Evolutionary conservation across 805 yeast genomes (phyloP), one percentile per base, ranked within the genome.

Genomic region (Komagataella phaffii): DNA sequence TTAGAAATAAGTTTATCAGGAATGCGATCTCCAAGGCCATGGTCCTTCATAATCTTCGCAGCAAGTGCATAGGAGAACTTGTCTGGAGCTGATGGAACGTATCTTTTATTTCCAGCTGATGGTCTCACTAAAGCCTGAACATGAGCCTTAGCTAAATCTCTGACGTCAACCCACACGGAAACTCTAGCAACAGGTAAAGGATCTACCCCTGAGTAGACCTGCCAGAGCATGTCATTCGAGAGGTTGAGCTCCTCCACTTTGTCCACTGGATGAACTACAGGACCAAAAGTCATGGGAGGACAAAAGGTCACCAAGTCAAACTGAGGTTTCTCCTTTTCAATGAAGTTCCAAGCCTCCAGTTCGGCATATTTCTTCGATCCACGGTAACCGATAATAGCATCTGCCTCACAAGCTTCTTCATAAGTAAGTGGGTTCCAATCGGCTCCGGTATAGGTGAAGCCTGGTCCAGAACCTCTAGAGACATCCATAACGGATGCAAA

Each of bases 341-440:
- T 52, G 51, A 63, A 69, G 2, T 69, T 65, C 76, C 76, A 72
- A 1, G 73, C 75, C 7, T 69, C 69, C 52, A 61, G 62, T 58
- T 72, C 75, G 12, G 74, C 74, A 58, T 64, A 66, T 14, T 64
- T 66, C 59, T 71, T 71, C 18, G 72, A 67, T 2, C 64, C 73
- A 44, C 65, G 50, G 58, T 70, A 70, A 6, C 67, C 74, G 23
- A 46, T 17, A 8, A 53, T 45, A 0, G 67, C 59, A 54, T 64
- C 58, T 19, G 51, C 51, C 19, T 23, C 36, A 17, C 46, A 48
- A 3, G 48, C 47, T 47, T 50, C 52, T 17, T 50, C 46, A 24
- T 50, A 50, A n/a, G 45, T 46, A 18, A 50, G 36, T 3, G 52
- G 52, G 8, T 50, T 50, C 52, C 52, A 50, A 46, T 50, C 52